phyloP scores from a whole-genome alignment of 179 eudicot species.

The Dionaea muscipula region DNA sequence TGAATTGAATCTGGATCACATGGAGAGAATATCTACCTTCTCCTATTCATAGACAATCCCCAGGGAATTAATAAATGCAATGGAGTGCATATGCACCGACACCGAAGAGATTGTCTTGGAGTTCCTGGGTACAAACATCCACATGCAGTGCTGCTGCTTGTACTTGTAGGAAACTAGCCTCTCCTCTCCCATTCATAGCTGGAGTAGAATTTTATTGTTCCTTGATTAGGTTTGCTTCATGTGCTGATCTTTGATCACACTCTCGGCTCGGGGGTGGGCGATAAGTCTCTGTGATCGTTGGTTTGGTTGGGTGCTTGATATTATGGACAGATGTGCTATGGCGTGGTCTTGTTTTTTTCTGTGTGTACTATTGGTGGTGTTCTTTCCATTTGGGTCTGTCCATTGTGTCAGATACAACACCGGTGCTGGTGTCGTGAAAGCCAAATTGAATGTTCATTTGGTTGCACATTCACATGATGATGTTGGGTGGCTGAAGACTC shows the following conservation, averaged over 20 bases:
- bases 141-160: too few species aligned
- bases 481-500: conserved; percentile 93
- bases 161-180: too few species aligned
- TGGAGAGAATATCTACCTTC: too few species aligned
- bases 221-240: background rate
- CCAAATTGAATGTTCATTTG: conserved; percentile 83
- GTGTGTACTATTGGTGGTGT: conserved; percentile 16
- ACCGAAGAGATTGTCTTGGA: too few species aligned
- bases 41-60: too few species aligned
- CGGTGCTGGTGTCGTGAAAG: conserved; percentile 39
- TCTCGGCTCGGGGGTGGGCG: background rate
- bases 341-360: conserved; percentile 11
- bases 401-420: conserved; percentile 38
- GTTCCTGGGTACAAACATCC: too few species aligned
- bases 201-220: background rate
- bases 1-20: too few species aligned
- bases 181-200: background rate
- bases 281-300: background rate
- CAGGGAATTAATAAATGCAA: too few species aligned
- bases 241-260: background rate
- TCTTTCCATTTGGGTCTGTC: conserved; percentile 17
- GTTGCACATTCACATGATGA: conserved; percentile 95
- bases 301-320: background rate
- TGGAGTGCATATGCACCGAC: too few species aligned
- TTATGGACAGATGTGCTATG: conserved; percentile 12